These are phyloP conservation scores for Vachellia pachyceras DNA, from an alignment of 306 rosid species.

Conservation along the genomic window DNA sequence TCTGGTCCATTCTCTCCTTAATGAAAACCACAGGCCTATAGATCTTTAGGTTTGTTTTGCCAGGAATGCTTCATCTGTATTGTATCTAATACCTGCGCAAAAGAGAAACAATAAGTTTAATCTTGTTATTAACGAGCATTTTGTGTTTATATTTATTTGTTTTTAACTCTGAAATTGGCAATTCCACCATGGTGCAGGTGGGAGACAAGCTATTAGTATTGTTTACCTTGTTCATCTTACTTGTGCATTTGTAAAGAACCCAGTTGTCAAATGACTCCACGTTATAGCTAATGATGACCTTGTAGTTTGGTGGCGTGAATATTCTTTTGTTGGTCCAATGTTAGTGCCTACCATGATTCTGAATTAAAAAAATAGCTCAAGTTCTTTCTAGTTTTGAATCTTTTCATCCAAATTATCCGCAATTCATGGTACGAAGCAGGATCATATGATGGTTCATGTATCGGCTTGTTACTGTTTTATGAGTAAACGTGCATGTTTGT, in stretches of 20 bases:
- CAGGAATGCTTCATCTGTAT: background rate
- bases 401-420: background rate
- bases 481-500: no score
- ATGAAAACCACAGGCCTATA: no score
- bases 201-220: background rate
- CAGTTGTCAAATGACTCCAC: background rate
- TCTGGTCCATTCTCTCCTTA: slow-evolving; percentile 58
- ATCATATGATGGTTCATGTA: background rate
- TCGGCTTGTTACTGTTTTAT: background rate
- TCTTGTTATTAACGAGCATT: background rate
- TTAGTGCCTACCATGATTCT: no score
- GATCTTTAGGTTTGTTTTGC: background rate
- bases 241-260: background rate
- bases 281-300: no score
- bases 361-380: no score
- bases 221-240: background rate
- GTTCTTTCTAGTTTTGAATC: no score
- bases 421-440: no score
- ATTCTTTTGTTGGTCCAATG: no score
- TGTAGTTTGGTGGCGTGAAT: no score
- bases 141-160: background rate
- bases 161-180: background rate
- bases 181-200: background rate
- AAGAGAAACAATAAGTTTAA: background rate
- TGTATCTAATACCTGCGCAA: background rate